Base-by-base conservation (phyloP, 805 yeast species). In the Candida odintsovae region DNA sequence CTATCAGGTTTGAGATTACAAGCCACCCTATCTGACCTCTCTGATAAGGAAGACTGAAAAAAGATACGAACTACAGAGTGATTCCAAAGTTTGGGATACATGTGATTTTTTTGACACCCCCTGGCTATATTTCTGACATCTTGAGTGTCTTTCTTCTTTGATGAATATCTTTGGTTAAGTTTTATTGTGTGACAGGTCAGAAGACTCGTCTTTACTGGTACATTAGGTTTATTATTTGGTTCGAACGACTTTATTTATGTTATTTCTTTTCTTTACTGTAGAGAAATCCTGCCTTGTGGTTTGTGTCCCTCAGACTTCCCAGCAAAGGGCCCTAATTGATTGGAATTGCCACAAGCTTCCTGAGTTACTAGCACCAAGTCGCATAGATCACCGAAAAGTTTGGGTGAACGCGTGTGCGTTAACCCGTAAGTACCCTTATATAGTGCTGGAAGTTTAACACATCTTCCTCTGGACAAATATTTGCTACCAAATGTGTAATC, bases 1-100 rank as follows among this genome's bases (percentile, higher is more conserved):
- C 41, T 60, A 20, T 60, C 64, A 3, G 54, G 54, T 2, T 39
- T 60, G 26, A 60, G 63, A 50, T 42, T 60, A 16, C 58, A 55
- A 45, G 56, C 57, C 8, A 53, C 36, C 8, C 36, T 33, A 16
- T 33, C 36, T 33, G 36, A 33, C 36, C 36, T 33, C 9, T 33
- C 36, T 16, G 36, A 33, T 16, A 33, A 16, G 15, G 36, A 33
- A 33, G 18, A 33, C 3, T n/a, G 8, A 12, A 16, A 33, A 7
- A 6, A 16, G 28, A 8, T 25, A 25, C 8, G 28, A 25, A 25
- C 12, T n/a, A 5, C 31, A 28, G n/a, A 28, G 11, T 16, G 11
- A 2, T 16, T 33, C 20, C 36, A 16, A 16, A 4, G 20, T 33
- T n/a, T 3, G 31, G 31, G n/a, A 28, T 28, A 28, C n/a, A 13